Conservation (phyloP, 1,284 basidiomycete genomes). For the Fomitiporia mediterranea region DNA sequence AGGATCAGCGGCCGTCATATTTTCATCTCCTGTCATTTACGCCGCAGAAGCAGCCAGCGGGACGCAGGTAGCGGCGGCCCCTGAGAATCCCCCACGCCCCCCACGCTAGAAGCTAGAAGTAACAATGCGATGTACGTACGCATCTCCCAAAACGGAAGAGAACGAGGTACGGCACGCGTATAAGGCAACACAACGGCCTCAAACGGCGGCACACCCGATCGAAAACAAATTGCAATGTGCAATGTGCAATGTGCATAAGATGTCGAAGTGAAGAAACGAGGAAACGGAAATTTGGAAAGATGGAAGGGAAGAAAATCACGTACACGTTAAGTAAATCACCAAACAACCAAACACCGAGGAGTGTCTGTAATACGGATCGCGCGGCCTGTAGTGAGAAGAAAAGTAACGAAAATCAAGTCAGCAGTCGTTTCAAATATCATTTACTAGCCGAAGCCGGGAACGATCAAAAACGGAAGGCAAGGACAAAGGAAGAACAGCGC, state of each 20-base stretch:
- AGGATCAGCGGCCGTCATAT: too few relatives aligned
- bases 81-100: background rate
- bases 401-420: background rate
- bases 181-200: too few relatives aligned
- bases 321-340: slow-evolving; percentile 61
- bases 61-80: too few relatives aligned
- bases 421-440: too few relatives aligned
- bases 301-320: slow-evolving; percentile 25
- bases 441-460: too few relatives aligned
- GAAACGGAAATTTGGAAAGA: background rate
- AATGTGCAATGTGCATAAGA: background rate
- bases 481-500: background rate
- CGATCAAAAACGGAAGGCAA: too few relatives aligned
- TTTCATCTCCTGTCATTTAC: too few relatives aligned
- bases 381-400: slow-evolving; percentile 44
- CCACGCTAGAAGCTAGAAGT: background rate
- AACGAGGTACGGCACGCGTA: slow-evolving; percentile 3
- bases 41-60: too few relatives aligned
- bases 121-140: too few relatives aligned
- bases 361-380: slow-evolving; percentile 67
- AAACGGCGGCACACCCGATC: too few relatives aligned
- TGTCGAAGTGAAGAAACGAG: background rate
- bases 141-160: slow-evolving; percentile 20
- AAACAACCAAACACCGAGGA: slow-evolving; percentile 66
- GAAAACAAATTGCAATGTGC: background rate